Evolutionary conservation across 192 early-diverging fungal species (phyloP).

Genomic region (Gamsiella multidivaricata): DNA sequence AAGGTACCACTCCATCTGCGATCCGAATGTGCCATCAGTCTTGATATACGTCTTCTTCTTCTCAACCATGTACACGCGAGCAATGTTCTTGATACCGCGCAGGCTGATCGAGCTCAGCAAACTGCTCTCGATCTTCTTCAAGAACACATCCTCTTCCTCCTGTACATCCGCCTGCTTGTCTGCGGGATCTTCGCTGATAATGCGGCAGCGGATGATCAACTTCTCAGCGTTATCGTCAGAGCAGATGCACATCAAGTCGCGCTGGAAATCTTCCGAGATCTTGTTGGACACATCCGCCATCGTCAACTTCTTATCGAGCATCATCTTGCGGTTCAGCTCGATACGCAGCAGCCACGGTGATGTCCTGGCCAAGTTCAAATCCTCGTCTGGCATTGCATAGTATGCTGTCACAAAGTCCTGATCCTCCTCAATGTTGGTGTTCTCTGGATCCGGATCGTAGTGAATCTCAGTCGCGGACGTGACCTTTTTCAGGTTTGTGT

Average conservation of each 20-base stretch:
- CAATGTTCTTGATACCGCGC: constrained; percentile 88
- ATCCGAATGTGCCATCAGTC: constrained; percentile 70
- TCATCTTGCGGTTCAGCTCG: constrained; percentile 80
- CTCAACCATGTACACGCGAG: constrained; percentile 83
- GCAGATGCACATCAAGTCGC: constrained; percentile 84
- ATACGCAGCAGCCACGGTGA: constrained; percentile 85
- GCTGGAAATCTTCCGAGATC: constrained; percentile 82
- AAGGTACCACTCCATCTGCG: constrained; percentile 78
- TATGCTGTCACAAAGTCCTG: constrained; percentile 89
- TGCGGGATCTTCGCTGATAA: constrained; percentile 75
- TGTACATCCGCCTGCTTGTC: constrained; percentile 67
- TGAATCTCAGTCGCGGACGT: constrained; percentile 92
- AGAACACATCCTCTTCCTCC: constrained; percentile 90
- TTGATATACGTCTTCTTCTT: constrained; percentile 64
- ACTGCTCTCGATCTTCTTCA: constrained; percentile 85
- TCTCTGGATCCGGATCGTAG: constrained; percentile 92
- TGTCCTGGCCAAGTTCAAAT: constrained; percentile 64
- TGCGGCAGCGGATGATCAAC: constrained; percentile 89
- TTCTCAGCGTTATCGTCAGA: constrained; percentile 92
- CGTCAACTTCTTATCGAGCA: constrained; percentile 90
- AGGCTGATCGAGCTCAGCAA: constrained; percentile 90
- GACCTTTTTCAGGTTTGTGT: constrained; percentile 90
- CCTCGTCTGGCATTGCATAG: constrained; percentile 84
- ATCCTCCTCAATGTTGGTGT: constrained; percentile 88
- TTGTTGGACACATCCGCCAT: constrained; percentile 86